Evolutionary conservation across 225 moss, liverwort and hornwort species (phyloP).

Genomic region (Rhytidiadelphus loreus): DNA sequence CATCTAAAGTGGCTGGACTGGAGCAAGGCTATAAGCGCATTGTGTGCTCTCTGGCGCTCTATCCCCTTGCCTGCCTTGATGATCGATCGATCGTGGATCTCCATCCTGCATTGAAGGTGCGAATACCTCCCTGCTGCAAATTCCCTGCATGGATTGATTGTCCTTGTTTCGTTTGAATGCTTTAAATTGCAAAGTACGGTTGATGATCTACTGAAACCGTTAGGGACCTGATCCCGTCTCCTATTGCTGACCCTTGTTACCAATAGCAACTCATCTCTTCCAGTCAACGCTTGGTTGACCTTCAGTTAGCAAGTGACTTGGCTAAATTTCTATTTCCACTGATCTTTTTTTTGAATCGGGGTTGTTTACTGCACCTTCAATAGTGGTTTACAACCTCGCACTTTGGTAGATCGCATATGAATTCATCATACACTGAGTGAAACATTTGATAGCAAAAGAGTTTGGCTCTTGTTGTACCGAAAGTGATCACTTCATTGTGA

Average conservation of each 20-base stretch:
- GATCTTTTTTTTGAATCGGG: neutral
- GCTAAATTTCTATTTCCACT: neutral
- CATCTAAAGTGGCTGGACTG: slow-evolving; percentile 45
- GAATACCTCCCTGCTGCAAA: neutral
- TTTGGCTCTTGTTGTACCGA: neutral
- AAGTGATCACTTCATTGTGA: neutral
- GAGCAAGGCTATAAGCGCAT: slow-evolving; percentile 62
- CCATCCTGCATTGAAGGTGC: slow-evolving; percentile 48
- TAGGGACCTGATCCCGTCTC: neutral
- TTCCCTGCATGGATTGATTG: neutral
- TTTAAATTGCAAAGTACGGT: neutral
- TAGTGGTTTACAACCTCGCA: neutral
- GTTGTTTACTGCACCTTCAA: neutral
- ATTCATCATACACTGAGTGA: neutral
- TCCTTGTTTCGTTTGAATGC: neutral
- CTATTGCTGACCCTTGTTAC: neutral
- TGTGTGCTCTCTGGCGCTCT: slow-evolving; percentile 41
- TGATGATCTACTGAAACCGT: neutral
- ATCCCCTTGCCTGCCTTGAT: slow-evolving; percentile 19
- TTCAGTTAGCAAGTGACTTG: neutral
- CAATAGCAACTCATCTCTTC: neutral
- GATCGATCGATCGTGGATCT: slow-evolving; percentile 24
- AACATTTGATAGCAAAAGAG: neutral
- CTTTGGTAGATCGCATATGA: neutral
- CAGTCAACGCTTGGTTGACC: neutral